Base-by-base conservation (phyloP, 306 rosid species). In the Glycyrrhiza uralensis region DNA sequence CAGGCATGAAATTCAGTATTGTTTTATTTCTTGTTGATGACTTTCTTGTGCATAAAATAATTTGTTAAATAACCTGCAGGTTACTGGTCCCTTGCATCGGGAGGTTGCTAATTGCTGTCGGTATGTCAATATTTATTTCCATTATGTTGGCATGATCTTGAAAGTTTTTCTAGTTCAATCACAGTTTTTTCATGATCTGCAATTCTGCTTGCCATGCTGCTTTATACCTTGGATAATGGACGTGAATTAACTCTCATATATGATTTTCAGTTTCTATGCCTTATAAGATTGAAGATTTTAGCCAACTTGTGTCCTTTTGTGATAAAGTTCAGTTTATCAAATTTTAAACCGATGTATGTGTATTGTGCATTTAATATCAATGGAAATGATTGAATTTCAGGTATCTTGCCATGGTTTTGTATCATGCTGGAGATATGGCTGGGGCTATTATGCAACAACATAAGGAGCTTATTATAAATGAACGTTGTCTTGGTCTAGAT, bases 61-160 rank as follows among this genome's bases (percentile, higher is more conserved):
- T 60, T 30, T 19, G 36, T 64, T 69, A 28, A 33, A 63, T 44
- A 74, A 51, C 38, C 45, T 85, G 62, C 81, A 95, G 99, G 99
- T 95, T 72, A 95, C 97, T 67, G 99, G 97, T 22, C 97, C 96
- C 23, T 91, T 95, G 99, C 99, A 95, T 81, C 90, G 96, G 45
- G 99, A 91, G 80, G 99, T 91, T 82, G 99, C 99, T 14, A 95
- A 95, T 67, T 95, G 99, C 72, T 91, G 97, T 72, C 95, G 97
- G 99, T 94, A 80, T 64, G 80, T 66, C 39, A 70, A 51, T 76
- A 76, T 62, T 22, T 79, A 24, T 73, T 32, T 22, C 66, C 33
- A 6, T 29, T 30, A 3, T 22, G 3, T 69, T 38, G 20, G 65
- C 62, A 20, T 26, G 38, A 56, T 73, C 28, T 17, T 47, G 4